Evolutionary conservation across 345 rosid species (phyloP).

Genomic region (sweet orange (Citrus sinensis)): DVS_A1.0 CM039169.1:93001-93500

Average conservation of each 20-base stretch:
- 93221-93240: neutral
- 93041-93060: neutral
- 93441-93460: neutral
- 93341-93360: neutral
- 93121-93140: neutral
- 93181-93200: neutral
- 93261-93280: neutral
- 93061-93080: neutral
- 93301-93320: neutral
- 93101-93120: neutral
- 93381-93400: neutral
- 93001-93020: neutral
- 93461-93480: neutral
- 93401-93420: neutral
- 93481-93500: neutral
- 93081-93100: neutral
- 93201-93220: neutral
- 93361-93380: neutral
- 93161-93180: neutral
- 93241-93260: neutral
- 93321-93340: neutral
- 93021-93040: neutral
- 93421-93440: neutral
- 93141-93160: neutral
- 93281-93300: neutral